Base-by-base conservation (phyloP, 306 rosid species). In the Cucurbita pepo region DNA sequence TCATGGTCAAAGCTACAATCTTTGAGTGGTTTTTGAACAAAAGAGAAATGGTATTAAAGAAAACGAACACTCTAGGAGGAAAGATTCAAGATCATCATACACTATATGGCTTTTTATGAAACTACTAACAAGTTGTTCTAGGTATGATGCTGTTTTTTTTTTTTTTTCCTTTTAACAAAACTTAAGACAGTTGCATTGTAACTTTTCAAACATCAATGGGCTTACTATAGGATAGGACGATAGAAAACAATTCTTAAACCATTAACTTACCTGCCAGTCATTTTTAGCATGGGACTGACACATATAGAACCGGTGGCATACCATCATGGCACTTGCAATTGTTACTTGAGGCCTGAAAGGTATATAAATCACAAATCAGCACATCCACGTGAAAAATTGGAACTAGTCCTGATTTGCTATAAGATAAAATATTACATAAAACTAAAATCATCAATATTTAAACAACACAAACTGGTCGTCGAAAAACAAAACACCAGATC, bases 231-330 rank as follows among this genome's bases (percentile, higher is more conserved):
- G 8, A 43, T 15, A 15, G 22, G 47, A 65, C 10, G 19, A 5
- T 9, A 21, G 51, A 44, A 43, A 43, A 65, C 11, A 65, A 43
- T 43, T 11, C 37, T 3, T 69, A 19, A 41, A 40, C 52, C 5
- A 44, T 65, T 18, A 65, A 44, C 62, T 56, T 80, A 82, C 88
- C 88, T 82, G 82, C 88, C 88, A 82, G 75, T 79, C 88, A 78
- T 82, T 82, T 76, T 80, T 80, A 62, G 88, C 84, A 74, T 75
- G 88, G 66, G 88, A 85, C 50, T 82, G 84, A 55, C 74, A 73
- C 81, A 85, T 75, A 74, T 78, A 85, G 75, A 85, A 85, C 64
- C 79, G 82, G 79, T 85, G 88, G 83, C 88, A 85, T 74, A 85
- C 55, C 84, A 85, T 41, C 78, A 85, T 85, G 30, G 83, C 86